These are phyloP conservation scores for Sporodiniella umbellata DNA, from an alignment of 371 early-diverging fungal species.

Conservation along the genomic window DNA sequence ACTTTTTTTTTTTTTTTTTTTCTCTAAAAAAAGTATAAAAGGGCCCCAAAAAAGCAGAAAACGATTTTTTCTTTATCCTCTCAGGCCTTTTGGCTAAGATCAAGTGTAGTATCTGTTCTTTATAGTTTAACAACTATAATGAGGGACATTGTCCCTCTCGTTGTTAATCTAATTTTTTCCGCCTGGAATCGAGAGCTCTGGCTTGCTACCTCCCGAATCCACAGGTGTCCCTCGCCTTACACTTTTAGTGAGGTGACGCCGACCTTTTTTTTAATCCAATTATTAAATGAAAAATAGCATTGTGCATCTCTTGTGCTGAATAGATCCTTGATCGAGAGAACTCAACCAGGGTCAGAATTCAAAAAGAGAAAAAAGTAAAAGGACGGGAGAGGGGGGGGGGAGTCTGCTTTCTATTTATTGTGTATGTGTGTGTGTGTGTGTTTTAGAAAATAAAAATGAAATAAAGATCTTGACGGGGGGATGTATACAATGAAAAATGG, in stretches of 20 bases:
- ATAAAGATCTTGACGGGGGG: slow-evolving; percentile 13
- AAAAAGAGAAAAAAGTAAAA: too few species aligned
- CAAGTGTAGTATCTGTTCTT: slow-evolving; percentile 86
- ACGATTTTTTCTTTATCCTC: slow-evolving; percentile 46
- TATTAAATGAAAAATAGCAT: not conserved
- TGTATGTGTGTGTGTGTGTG: too few species aligned
- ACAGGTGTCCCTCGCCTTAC: slow-evolving; percentile 43
- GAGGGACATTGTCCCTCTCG: slow-evolving; percentile 40
- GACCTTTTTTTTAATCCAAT: slow-evolving; percentile 14
- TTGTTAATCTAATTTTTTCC: slow-evolving; percentile 61
- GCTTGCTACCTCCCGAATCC: slow-evolving; percentile 34
- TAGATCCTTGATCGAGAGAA: too few species aligned
- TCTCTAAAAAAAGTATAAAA: slow-evolving; percentile 31
- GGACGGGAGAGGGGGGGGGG: too few species aligned
- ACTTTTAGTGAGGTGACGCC: slow-evolving; percentile 39
- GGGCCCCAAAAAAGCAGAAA: slow-evolving; percentile 12
- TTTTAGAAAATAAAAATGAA: slow-evolving; percentile 1
- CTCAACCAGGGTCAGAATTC: too few species aligned
- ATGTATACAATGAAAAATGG: not conserved
- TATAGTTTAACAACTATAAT: slow-evolving; percentile 74
- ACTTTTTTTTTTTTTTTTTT: not conserved
- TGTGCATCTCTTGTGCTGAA: not conserved
- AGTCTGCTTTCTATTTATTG: too few species aligned
- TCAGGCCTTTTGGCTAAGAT: slow-evolving; percentile 80
- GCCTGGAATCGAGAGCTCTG: slow-evolving; percentile 32